Conservation (phyloP, 306 rosid species). For the Ammopiptanthus mongolicus region DNA sequence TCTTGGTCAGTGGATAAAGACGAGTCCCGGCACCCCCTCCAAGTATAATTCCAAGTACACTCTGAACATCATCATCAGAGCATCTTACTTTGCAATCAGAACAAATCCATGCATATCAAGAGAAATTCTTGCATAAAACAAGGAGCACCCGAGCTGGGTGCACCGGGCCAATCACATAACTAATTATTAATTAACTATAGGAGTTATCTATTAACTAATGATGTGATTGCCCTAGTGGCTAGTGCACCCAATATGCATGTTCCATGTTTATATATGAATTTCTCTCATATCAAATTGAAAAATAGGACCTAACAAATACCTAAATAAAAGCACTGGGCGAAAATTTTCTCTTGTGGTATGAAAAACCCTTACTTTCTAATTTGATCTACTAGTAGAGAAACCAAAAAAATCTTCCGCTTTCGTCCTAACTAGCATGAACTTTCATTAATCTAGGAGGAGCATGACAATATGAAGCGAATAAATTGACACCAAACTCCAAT, state of each 20-base stretch:
- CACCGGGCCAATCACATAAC: no score
- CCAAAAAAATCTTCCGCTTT: neutral
- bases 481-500: neutral
- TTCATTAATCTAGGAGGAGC: neutral
- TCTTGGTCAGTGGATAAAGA: conserved; percentile 89
- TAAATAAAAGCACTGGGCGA: neutral
- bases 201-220: no score
- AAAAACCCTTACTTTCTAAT: neutral
- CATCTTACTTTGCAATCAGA: neutral
- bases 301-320: neutral
- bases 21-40: conserved; percentile 99
- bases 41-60: conserved; percentile 89
- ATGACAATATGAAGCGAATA: neutral
- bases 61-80: conserved; percentile 38
- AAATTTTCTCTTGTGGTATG: neutral
- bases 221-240: no score
- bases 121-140: no score
- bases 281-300: neutral
- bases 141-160: no score
- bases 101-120: neutral
- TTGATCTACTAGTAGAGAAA: neutral
- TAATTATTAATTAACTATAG: neutral
- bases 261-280: neutral
- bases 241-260: neutral
- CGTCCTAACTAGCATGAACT: neutral